Percentiles rank a stretch among this genome's conserved stretches.
Evolutionary conservation across 1,284 basidiomycete genomes (phyloP).

Genomic region (Apiotrichum sp.): DNA sequence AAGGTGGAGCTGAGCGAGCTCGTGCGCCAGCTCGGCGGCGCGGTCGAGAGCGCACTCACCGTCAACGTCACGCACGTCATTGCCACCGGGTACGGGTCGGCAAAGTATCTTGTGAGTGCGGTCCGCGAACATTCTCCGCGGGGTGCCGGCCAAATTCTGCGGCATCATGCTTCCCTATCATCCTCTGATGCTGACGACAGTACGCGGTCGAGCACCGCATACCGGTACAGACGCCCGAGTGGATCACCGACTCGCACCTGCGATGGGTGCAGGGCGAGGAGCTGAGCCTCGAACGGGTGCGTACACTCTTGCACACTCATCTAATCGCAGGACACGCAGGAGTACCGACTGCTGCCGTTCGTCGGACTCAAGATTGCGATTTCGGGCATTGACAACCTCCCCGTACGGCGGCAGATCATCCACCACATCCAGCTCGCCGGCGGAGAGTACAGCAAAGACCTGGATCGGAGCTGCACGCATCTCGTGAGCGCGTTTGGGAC

Average conservation of each 20-base stretch:
- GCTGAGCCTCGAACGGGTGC: slow-evolving; percentile 22
- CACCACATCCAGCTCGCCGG: slow-evolving; percentile 31
- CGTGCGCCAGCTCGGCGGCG: slow-evolving; percentile 30
- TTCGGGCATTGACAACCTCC: slow-evolving; percentile 39
- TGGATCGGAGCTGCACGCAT: slow-evolving; percentile 43
- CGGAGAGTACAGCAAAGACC: slow-evolving; percentile 41
- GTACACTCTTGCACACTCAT: not conserved
- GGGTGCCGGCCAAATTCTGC: not conserved
- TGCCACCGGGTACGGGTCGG: slow-evolving; percentile 26
- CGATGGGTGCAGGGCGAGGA: slow-evolving; percentile 30
- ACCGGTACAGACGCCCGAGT: slow-evolving; percentile 35
- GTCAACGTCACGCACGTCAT: slow-evolving; percentile 40
- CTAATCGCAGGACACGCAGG: slow-evolving; percentile 16
- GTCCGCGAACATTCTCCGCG: not conserved
- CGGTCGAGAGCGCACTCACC: slow-evolving; percentile 36
- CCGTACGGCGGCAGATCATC: slow-evolving; percentile 36
- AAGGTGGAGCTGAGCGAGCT: slow-evolving; percentile 25
- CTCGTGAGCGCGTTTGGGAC: slow-evolving; percentile 37
- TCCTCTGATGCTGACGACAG: slow-evolving; percentile 16
- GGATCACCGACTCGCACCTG: slow-evolving; percentile 33
- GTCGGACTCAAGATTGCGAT: slow-evolving; percentile 35
- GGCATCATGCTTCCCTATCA: not conserved
- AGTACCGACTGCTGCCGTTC: slow-evolving; percentile 33
- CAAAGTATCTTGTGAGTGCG: slow-evolving; percentile 38
- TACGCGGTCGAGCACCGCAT: slow-evolving; percentile 39